Conservation (phyloP, 208 protist species). For the Crithidia acanthocephali region DNA sequence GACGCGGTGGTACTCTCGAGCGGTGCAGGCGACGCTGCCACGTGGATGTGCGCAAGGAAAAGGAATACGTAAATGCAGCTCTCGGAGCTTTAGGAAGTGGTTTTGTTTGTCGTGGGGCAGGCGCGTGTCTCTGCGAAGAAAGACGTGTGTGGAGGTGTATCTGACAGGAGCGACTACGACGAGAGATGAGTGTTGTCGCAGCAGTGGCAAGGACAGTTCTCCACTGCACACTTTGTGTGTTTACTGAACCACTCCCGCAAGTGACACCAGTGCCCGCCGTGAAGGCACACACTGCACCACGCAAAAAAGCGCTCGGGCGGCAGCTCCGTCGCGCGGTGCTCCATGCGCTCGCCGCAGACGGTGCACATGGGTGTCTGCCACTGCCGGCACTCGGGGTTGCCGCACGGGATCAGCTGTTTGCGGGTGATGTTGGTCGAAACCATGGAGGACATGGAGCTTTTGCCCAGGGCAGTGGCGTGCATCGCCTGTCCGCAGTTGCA, state of each 20-base stretch:
- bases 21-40: too few relatives aligned
- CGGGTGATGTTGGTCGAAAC: conserved; percentile 22
- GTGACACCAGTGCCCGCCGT: conserved; percentile 87
- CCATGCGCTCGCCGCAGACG: conserved; percentile 77
- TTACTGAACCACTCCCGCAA: conserved; percentile 86
- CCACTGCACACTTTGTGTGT: conserved; percentile 83
- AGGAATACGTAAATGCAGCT: too few relatives aligned
- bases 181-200: conserved; percentile 25
- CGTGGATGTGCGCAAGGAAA: too few relatives aligned
- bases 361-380: conserved; percentile 78
- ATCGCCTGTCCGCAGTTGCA: conserved; percentile 82
- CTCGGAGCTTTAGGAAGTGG: too few relatives aligned
- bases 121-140: too few relatives aligned
- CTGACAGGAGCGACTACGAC: background rate
- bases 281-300: conserved; percentile 90
- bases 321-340: conserved; percentile 47
- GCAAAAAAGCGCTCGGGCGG: conserved; percentile 64
- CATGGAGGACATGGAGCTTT: conserved; percentile 27
- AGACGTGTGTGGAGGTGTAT: background rate
- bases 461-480: conserved; percentile 45
- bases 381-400: conserved; percentile 64
- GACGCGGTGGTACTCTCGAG: too few relatives aligned
- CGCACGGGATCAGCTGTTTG: conserved; percentile 46
- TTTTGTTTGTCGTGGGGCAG: background rate
- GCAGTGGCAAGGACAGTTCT: conserved; percentile 83